A percentile compares a stretch with the other conserved stretches of the same genome.
phyloP scores from a whole-genome alignment of 179 eudicot genomes.

The Silene noctiflora region DNA sequence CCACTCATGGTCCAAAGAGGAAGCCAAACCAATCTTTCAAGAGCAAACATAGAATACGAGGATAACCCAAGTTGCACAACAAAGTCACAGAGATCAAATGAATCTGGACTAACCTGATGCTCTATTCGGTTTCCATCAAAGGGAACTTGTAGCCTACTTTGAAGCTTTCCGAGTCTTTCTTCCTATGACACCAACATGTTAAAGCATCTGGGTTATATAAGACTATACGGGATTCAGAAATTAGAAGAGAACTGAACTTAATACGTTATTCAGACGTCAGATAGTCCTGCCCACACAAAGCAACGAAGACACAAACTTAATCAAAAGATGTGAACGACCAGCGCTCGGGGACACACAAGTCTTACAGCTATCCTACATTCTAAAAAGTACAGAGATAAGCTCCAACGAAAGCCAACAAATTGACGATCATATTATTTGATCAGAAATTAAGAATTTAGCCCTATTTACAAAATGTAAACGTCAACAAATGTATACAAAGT shows the following conservation, averaged over 20 bases:
- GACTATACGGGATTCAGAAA: not conserved
- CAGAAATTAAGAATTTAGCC: not conserved
- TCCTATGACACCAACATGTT: slow-evolving; percentile 42
- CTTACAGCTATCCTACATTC: not conserved
- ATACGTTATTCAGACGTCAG: not conserved
- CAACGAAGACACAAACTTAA: not conserved
- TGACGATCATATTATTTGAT: not conserved
- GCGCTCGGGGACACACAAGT: not conserved
- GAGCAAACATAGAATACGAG: not conserved
- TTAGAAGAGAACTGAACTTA: not conserved
- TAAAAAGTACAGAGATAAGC: not conserved
- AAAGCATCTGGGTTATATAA: slow-evolving; percentile 10
- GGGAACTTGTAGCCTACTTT: slow-evolving; percentile 72
- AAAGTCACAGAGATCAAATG: not conserved
- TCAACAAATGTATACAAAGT: not conserved
- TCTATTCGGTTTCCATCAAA: slow-evolving; percentile 72
- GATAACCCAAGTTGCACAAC: not conserved
- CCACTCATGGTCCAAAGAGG: not conserved
- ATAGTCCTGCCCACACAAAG: not conserved
- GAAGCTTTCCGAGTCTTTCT: slow-evolving; percentile 74
- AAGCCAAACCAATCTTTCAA: not conserved
- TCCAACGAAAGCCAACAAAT: not conserved
- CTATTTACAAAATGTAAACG: not conserved
- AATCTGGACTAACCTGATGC: slow-evolving; percentile 66
- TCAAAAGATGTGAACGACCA: not conserved